A percentile compares a stretch with the other conserved stretches of the same genome.
phyloP scores from a whole-genome alignment of 2,329 filamentous ascomycete species.

The Chaetomium sp. region DNA sequence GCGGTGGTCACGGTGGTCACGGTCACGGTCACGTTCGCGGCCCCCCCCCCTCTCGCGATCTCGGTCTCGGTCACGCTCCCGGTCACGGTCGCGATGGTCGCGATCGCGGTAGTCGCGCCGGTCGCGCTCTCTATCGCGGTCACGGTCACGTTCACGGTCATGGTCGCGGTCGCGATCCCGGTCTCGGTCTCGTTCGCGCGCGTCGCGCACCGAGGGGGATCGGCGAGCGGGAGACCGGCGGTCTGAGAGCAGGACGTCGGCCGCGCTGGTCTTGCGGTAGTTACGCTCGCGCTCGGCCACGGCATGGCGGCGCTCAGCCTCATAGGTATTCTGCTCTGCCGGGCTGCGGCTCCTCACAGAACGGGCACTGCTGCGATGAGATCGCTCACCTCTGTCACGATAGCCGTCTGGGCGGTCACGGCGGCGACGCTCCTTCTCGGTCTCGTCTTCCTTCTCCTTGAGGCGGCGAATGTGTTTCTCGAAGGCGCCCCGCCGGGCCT shows the following conservation, averaged over 20 bases:
- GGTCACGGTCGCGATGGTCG: conserved; percentile 38
- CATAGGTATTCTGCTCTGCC: conserved; percentile 86
- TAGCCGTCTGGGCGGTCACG: conserved; percentile 58
- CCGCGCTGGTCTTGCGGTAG: conserved; percentile 78
- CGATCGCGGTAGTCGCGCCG: conserved; percentile 44
- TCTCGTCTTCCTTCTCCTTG: conserved; percentile 87
- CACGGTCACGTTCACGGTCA: conserved; percentile 34
- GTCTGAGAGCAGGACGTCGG: conserved; percentile 62
- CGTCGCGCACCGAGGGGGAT: conserved; percentile 34
- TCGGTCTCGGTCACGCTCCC: conserved; percentile 42
- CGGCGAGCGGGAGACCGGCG: conserved; percentile 47
- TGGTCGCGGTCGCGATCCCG: conserved; percentile 44
- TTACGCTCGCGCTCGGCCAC: conserved; percentile 93
- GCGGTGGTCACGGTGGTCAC: conserved; percentile 36
- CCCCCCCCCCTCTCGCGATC: conserved; percentile 34
- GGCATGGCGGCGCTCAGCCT: conserved; percentile 90
- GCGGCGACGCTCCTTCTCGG: conserved; percentile 66
- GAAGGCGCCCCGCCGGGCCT: conserved; percentile 79
- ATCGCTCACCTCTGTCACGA: conserved; percentile 66
- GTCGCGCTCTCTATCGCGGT: conserved; percentile 41
- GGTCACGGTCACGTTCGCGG: conserved; percentile 44
- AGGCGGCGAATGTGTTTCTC: conserved; percentile 89
- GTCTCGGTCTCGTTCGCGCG: conserved; percentile 43
- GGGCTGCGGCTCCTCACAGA: conserved; percentile 75
- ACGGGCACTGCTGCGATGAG: conserved; percentile 61